These are phyloP conservation scores for Combretum micranthum DNA, from an alignment of 345 rosid genomes.

Conservation along the genomic window DNA sequence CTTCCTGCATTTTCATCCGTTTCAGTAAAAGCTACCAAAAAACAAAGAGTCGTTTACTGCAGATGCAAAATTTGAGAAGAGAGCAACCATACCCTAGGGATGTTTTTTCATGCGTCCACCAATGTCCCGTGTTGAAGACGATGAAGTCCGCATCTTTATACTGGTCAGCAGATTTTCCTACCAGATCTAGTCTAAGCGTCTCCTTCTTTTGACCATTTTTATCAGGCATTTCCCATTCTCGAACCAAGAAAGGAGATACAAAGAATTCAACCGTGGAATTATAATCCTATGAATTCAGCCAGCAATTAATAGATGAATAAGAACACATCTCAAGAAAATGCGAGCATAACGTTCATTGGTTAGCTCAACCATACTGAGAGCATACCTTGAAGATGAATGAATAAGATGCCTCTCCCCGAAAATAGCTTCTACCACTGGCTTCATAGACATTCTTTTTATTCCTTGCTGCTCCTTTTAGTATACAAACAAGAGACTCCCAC, in stretches of 20 bases:
- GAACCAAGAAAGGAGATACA: constrained; percentile 91
- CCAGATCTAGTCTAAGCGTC: constrained; percentile 83
- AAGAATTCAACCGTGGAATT: constrained; percentile 73
- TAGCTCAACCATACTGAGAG: constrained; percentile 1
- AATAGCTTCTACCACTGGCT: constrained; percentile 53
- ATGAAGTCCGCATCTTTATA: constrained; percentile 72
- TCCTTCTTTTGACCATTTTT: constrained; percentile 61
- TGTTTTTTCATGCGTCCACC: constrained; percentile 99
- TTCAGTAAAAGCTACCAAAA: not conserved
- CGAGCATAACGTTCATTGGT: not conserved
- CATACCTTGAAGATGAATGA: constrained; percentile 78
- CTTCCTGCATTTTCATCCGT: constrained; percentile 41
- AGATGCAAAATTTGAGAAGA: not conserved
- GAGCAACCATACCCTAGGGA: constrained; percentile 55
- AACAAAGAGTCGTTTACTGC: not conserved
- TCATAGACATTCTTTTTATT: constrained; percentile 56
- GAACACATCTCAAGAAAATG: not conserved
- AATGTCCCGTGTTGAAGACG: constrained; percentile 91
- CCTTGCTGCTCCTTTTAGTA: constrained; percentile 47
- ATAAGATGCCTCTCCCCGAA: constrained; percentile 68
- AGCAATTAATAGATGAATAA: constrained; percentile 4
- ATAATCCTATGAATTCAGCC: constrained; percentile 49
- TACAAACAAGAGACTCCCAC: constrained; percentile 89
- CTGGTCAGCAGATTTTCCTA: constrained; percentile 58
- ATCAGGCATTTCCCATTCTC: constrained; percentile 69